Percentiles rank a stretch among this genome's conserved stretches.
Conservation (phyloP, 2,329 filamentous ascomycete genomes). For the Plectosphaerella plurivora region DNA sequence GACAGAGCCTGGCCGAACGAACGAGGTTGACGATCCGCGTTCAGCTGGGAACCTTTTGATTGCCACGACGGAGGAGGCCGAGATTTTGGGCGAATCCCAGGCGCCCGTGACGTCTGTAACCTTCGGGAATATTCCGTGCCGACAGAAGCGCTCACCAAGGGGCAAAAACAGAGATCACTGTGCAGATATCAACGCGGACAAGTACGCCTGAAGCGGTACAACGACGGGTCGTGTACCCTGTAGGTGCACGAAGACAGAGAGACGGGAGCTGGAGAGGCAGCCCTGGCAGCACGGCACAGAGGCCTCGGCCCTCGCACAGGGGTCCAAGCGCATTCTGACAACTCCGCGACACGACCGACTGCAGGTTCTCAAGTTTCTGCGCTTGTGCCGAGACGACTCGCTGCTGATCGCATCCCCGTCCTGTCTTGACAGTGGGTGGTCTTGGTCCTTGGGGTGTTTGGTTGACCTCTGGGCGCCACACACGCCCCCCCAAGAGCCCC, state of each 20-base stretch:
- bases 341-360: neutral
- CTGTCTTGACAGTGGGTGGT: neutral
- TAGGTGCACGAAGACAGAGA: no score
- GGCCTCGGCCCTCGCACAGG: neutral
- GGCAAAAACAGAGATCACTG: neutral
- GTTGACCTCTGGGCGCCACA: neutral
- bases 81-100: no score
- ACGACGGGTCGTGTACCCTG: no score
- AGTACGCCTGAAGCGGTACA: no score
- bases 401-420: neutral
- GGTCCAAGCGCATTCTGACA: neutral
- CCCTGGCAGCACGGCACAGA: neutral
- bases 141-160: neutral
- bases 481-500: neutral
- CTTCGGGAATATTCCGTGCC: no score
- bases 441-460: no score
- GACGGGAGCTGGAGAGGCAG: no score
- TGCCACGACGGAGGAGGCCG: conserved; percentile 18
- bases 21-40: conserved; percentile 29
- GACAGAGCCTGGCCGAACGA: no score
- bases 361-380: neutral
- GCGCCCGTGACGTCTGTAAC: no score
- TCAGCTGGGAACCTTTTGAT: conserved; percentile 41
- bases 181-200: no score
- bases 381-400: neutral